Base-by-base conservation (phyloP, 208 protist genomes). In the Trypanosoma cruzi region DNA sequence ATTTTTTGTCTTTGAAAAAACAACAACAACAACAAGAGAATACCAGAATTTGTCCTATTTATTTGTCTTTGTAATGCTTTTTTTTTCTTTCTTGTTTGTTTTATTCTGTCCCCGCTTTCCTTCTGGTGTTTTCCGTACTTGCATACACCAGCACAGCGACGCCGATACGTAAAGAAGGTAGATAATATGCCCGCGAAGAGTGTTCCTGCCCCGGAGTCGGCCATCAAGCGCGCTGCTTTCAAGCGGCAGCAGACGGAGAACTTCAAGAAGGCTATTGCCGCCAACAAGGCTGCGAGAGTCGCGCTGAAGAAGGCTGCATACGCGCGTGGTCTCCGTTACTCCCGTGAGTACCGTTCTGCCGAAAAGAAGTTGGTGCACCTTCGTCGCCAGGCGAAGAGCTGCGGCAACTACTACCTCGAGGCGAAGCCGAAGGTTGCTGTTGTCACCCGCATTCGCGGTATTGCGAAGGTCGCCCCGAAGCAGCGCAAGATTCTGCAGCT, bases 391-490 rank as follows among this genome's bases (percentile, higher is more conserved):
- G 99, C 99, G 49, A 89, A 94, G 61, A 66, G 60, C 20, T 77
- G 87, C 65, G 97, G 98, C 64, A 95, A 94, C 89, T 99, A 99
- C 95, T 99, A 96, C 93, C 94, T 99, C 26, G 93, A 98, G 80
- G 84, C 94, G 40, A 98, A 99, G 88, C 87, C 98, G 57, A 99
- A 99, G 96, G 73, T 99, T 29, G 96, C 96, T 44, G 95, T 99
- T 58, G 99, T 99, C 42, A 96, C 99, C 64, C 97, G 99, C 81
- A 99, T 99, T 80, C 94, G 98, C 71, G 99, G 97, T 99, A 99
- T 99, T 77, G 99, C 98, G 83, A 94, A 95, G 71, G 88, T 99
- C 20, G 69, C 82, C 68, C 99, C 99, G 73, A 99, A 99, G 86
- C 88, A 93, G 78, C 85, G 93, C 64, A 99, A 99, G 94, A 99